Base-by-base conservation (phyloP, 768 basidiomycete species). In the Kwoniella sp. region DNA sequence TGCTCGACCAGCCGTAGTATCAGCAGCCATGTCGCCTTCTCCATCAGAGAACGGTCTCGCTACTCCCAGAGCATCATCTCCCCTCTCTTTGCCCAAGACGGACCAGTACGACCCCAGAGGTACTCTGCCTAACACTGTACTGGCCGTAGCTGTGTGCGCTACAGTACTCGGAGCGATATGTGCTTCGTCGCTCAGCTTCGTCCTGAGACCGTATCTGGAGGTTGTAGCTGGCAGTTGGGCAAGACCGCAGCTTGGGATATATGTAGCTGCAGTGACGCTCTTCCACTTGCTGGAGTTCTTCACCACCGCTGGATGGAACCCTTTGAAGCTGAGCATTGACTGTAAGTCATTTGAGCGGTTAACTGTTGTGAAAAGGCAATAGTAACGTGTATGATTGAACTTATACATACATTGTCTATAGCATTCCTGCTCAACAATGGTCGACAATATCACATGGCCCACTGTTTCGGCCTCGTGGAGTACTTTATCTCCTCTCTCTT, bases 271-370 rank as follows among this genome's bases (percentile, higher is more conserved):
- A 4, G 92, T 91, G 90, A 84, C 90, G 0, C 82, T 84, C 36
- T 99, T 99, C 79, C 96, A 99, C 74, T 89, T 92, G 87, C 87
- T 85, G 13, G 96, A 99, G 79, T 98, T 93, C 74, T 90, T 89
- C 37, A 92, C 94, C 3, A 96, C 96, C 7, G 94, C 94, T 0
- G 91, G 91, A 24, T 98, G 91, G 89, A 98, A 98, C 79, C 82
- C 88, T 44, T 88, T 90, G 56, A 96, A 94, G 81, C 90, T 92
- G 74, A 91, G 88, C 63, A 86, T 96, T 8, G 91, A 93, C 76
- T 97, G 96, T 95, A 77, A 83, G 92, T 84, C n/a, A n/a, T n/a
- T n/a, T n/a, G n/a, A n/a, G n/a, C n/a, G n/a, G n/a, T n/a, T n/a
- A n/a, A n/a, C n/a, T n/a, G n/a, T n/a, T n/a, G n/a, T n/a, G n/a